phyloP scores from a whole-genome alignment of 1,139 yeast species.

The Geotrichum phurueaensis region DNA sequence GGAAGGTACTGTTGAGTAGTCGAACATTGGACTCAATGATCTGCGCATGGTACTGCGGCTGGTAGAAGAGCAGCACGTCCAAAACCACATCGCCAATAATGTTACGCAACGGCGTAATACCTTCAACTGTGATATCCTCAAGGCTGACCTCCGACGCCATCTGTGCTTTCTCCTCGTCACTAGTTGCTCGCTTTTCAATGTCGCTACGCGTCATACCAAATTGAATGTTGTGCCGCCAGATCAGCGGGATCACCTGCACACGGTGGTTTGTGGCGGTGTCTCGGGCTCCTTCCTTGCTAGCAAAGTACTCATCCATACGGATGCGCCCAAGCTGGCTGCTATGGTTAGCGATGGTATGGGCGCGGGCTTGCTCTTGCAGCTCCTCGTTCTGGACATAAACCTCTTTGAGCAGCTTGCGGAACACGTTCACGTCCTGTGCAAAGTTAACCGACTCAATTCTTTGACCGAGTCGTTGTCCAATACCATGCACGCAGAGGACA shows the following conservation, averaged over 20 bases:
- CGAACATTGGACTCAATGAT: slow-evolving; percentile 55
- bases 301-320: not conserved
- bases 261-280: slow-evolving; percentile 40
- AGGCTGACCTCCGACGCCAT: slow-evolving; percentile 47
- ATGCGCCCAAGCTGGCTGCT: slow-evolving; percentile 4
- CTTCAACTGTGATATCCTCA: slow-evolving; percentile 65
- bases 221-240: slow-evolving; percentile 32
- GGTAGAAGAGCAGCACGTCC: slow-evolving; percentile 78
- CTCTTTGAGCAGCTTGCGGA: slow-evolving; percentile 58
- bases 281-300: not conserved
- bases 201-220: slow-evolving; percentile 24
- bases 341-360: slow-evolving; percentile 1
- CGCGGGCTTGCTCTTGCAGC: slow-evolving; percentile 27
- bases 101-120: slow-evolving; percentile 67
- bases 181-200: slow-evolving; percentile 16
- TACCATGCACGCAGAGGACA: slow-evolving; percentile 80
- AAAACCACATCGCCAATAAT: slow-evolving; percentile 77
- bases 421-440: slow-evolving; percentile 68
- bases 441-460: slow-evolving; percentile 75
- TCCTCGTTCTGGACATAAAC: slow-evolving; percentile 47
- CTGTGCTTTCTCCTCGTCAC: slow-evolving; percentile 25
- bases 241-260: slow-evolving; percentile 49
- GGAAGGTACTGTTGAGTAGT: slow-evolving; percentile 58
- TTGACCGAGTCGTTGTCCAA: slow-evolving; percentile 77
- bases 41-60: slow-evolving; percentile 54